Evolutionary conservation across 805 yeast species (phyloP), one percentile per base, ranked within the genome.

Genomic region (Candida vaughaniae): DNA sequence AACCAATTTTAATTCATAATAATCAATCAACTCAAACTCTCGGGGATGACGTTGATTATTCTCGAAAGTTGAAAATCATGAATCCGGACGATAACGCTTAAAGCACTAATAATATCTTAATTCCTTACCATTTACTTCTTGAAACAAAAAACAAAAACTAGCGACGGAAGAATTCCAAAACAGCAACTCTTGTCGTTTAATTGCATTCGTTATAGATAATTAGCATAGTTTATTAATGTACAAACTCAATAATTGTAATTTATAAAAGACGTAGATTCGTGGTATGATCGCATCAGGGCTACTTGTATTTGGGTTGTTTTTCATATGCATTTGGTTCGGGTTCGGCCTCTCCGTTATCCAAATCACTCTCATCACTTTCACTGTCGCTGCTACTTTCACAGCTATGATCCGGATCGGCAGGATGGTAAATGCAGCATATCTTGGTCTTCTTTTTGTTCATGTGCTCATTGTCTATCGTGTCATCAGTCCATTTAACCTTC

Each of bases 361-460:
- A 9, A 14, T 46, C 53, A 9, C 49, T 42, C 9, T 41, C 50
- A 38, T 53, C 58, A 12, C 58, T 49, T 20, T 57, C 53, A 16
- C 75, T 66, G 22, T 66, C 77, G 33, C 52, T 43, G 22, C 42
- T 31, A 6, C 55, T 47, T 20, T 48, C 49, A 29, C 49, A 42
- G 4, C 55, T 47, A 3, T 77, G 85, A 46, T 73, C 75, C 36
- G 71, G 74, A 16, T 69, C 65, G 35, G 85, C 80, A 39, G 96
- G 93, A 68, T 90, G 84, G 68, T 78, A 85, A 7, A 86, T 85
- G 48, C 95, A 85, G 52, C 95, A 86, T n/a, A 85, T 83, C 60
- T 91, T 91, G 9, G 95, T 78, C 56, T 88, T 89, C 66, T 93
- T 93, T 65, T 78, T 86, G 53, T 83, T 76, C 85, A 93, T 69